phyloP scores from a whole-genome alignment of 2,329 filamentous ascomycete species.

The Aspergillus pseudoglaucus region DNA sequence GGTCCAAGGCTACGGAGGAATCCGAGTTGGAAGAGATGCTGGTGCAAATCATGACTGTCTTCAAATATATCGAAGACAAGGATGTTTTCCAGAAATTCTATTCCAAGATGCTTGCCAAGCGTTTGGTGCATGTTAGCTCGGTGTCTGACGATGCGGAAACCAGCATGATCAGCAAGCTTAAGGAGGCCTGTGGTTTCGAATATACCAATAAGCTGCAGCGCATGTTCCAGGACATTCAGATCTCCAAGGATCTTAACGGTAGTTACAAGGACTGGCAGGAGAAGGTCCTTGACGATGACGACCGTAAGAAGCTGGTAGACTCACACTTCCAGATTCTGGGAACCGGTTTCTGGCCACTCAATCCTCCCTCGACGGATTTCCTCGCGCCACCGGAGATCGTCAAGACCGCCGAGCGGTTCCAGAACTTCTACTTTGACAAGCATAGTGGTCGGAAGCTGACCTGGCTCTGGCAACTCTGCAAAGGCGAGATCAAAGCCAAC shows the following conservation, averaged over 20 bases:
- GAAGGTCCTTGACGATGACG: constrained; percentile 57
- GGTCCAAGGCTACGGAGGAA: constrained; percentile 85
- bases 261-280: constrained; percentile 75
- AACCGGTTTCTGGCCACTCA: constrained; percentile 95
- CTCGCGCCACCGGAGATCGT: constrained; percentile 78
- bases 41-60: constrained; percentile 95
- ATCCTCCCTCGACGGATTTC: constrained; percentile 80
- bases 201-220: constrained; percentile 99
- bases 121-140: constrained; percentile 88
- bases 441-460: constrained; percentile 94
- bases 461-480: constrained; percentile 97
- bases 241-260: constrained; percentile 91
- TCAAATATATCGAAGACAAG: constrained; percentile 99
- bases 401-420: constrained; percentile 82
- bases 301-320: constrained; percentile 66
- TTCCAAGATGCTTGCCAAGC: constrained; percentile 89
- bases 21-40: constrained; percentile 85
- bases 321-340: constrained; percentile 88
- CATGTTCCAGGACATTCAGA: constrained; percentile 99
- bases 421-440: constrained; percentile 89
- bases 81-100: constrained; percentile 99
- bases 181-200: constrained; percentile 96
- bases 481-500: constrained; percentile 90
- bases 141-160: constrained; percentile 96
- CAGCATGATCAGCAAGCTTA: constrained; percentile 98